These are phyloP conservation scores for Chernovozyma sophiae-reginae DNA, from an alignment of 1,139 yeast genomes.

Conservation along the genomic window DNA sequence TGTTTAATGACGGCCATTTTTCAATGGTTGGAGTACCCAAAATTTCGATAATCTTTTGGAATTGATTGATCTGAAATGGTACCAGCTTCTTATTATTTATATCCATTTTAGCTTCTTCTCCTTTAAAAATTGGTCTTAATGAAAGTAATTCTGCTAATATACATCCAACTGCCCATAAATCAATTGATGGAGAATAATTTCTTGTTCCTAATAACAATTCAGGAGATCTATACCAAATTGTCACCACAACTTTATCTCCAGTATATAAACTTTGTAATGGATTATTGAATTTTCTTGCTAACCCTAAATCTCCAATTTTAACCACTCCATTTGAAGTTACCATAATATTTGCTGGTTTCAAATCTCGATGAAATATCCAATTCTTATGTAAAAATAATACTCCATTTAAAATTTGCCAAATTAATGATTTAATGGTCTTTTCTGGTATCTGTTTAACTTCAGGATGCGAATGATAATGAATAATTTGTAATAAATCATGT, in stretches of 20 bases:
- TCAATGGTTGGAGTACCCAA: constrained; percentile 79
- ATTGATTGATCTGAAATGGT: constrained; percentile 91
- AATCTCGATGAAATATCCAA: constrained; percentile 93
- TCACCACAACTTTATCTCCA: constrained; percentile 96
- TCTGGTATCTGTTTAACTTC: constrained; percentile 77
- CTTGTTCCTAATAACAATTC: constrained; percentile 86
- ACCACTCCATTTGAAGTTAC: constrained; percentile 85
- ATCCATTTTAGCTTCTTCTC: constrained; percentile 96
- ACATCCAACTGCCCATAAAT: constrained; percentile 97
- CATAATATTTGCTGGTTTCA: constrained; percentile 98
- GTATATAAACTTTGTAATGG: constrained; percentile 86
- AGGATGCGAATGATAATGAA: constrained; percentile 91
- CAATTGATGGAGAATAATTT: constrained; percentile 93
- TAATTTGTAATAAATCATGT: constrained; percentile 88
- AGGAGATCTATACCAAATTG: constrained; percentile 98
- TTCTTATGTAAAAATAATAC: constrained; percentile 88
- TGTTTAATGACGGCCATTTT: constrained; percentile 72
- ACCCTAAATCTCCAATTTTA: constrained; percentile 92
- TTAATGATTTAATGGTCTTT: constrained; percentile 70
- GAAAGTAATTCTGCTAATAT: constrained; percentile 89
- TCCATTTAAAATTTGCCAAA: constrained; percentile 92
- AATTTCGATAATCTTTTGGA: constrained; percentile 84
- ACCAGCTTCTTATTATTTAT: constrained; percentile 73
- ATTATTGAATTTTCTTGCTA: constrained; percentile 86
- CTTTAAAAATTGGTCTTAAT: constrained; percentile 89